phyloP scores from a whole-genome alignment of 2,329 filamentous ascomycete genomes.

The Xylaria multiplex region DNA sequence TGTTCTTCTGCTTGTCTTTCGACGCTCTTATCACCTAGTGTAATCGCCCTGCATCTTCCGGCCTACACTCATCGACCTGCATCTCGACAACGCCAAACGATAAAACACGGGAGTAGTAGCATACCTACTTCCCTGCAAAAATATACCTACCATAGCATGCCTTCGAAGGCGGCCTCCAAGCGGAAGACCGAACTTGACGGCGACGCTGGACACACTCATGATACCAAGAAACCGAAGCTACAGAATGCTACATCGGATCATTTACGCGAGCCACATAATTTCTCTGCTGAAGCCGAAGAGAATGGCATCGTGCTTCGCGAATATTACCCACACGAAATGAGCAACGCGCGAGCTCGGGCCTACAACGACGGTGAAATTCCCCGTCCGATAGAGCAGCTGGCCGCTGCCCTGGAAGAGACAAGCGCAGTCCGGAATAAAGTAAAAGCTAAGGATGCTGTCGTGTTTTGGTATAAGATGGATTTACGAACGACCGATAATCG shows the following conservation, averaged over 20 bases:
- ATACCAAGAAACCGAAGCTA: constrained; percentile 45
- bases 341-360: constrained; percentile 76
- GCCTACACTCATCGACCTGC: constrained; percentile 1
- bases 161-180: constrained; percentile 44
- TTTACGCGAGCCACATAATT: constrained; percentile 59
- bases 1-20: background rate
- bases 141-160: constrained; percentile 40
- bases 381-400: constrained; percentile 76
- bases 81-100: background rate
- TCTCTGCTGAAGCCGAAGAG: constrained; percentile 58
- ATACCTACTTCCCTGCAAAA: background rate
- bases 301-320: constrained; percentile 74
- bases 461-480: constrained; percentile 94
- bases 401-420: constrained; percentile 70
- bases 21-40: background rate
- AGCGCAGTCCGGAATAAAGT: constrained; percentile 62
- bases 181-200: constrained; percentile 41
- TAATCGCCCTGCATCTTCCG: constrained; percentile 3
- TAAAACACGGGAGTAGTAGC: background rate
- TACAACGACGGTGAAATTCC: constrained; percentile 77
- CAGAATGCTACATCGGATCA: constrained; percentile 40
- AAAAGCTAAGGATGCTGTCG: constrained; percentile 68
- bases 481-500: constrained; percentile 79
- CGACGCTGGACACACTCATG: constrained; percentile 38
- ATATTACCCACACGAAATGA: constrained; percentile 89